phyloP scores from a whole-genome alignment of 495 filamentous ascomycete species.

The Neurospora sp. region DNA sequence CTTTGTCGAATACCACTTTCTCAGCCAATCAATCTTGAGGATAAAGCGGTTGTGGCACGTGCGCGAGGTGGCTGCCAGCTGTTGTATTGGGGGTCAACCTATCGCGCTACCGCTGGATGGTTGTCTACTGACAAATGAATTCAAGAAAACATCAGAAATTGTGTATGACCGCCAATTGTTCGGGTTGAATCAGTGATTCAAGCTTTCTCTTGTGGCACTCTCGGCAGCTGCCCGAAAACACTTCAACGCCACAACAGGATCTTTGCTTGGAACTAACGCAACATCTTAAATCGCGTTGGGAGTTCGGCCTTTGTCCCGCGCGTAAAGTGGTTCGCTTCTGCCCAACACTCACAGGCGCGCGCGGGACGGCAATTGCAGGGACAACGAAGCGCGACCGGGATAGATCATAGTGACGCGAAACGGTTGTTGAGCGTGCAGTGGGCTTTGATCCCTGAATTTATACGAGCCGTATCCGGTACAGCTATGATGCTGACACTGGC shows the following conservation, averaged over 20 bases:
- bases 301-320: background rate
- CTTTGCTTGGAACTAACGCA: background rate
- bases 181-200: background rate
- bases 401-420: background rate
- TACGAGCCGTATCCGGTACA: background rate
- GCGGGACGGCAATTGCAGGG: background rate
- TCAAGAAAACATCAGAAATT: background rate
- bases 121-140: background rate
- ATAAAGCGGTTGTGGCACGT: background rate
- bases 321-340: background rate
- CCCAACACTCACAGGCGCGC: background rate
- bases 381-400: background rate
- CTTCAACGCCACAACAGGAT: background rate
- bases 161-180: background rate
- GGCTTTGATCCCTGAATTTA: background rate
- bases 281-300: background rate
- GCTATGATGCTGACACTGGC: background rate
- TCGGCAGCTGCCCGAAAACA: background rate
- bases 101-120: background rate
- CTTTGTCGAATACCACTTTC: background rate
- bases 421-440: background rate
- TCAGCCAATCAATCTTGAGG: background rate
- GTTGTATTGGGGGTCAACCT: background rate
- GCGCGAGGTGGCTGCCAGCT: background rate
- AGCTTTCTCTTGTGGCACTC: background rate